Conservation (phyloP, 495 filamentous ascomycete genomes). For the Aspergillus nanangensis region DNA sequence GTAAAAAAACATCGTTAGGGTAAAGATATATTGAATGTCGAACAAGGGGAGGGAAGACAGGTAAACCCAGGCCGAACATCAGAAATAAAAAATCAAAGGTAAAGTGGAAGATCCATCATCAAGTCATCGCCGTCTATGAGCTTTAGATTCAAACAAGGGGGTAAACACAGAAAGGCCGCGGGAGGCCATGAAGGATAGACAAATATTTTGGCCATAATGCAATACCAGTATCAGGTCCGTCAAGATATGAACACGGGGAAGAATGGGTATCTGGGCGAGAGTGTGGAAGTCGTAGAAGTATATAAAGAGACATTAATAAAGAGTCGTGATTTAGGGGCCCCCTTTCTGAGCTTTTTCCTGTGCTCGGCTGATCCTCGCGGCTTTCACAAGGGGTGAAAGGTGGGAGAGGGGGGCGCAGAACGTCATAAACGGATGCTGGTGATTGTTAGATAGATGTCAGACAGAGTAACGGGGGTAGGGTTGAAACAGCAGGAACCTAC, state of each 20-base stretch:
- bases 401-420: constrained; percentile 68
- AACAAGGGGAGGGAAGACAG: constrained; percentile 1
- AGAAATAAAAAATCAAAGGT: constrained; percentile 6
- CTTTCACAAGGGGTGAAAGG: constrained; percentile 78
- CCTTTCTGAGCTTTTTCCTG: constrained; percentile 76
- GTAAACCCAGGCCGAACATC: constrained; percentile 2
- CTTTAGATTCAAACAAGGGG: constrained; percentile 11
- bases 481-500: constrained; percentile 60
- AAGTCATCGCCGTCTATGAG: constrained; percentile 24
- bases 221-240: constrained; percentile 26
- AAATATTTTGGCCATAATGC: constrained; percentile 14
- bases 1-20: constrained; percentile 8
- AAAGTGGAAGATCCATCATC: constrained; percentile 13
- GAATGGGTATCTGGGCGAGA: constrained; percentile 42
- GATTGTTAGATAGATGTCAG: constrained; percentile 14
- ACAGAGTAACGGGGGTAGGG: constrained; percentile 3
- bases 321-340: constrained; percentile 24
- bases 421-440: constrained; percentile 85
- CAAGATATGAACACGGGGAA: constrained; percentile 26
- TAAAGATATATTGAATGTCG: constrained; percentile 12
- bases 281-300: constrained; percentile 27
- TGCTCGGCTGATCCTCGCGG: constrained; percentile 75
- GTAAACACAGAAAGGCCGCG: constrained; percentile 7
- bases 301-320: constrained; percentile 17
- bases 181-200: constrained; percentile 1